Evolutionary conservation across 2,329 filamentous ascomycete genomes (phyloP).

Genomic region (Fusarium xylarioides): DNA sequence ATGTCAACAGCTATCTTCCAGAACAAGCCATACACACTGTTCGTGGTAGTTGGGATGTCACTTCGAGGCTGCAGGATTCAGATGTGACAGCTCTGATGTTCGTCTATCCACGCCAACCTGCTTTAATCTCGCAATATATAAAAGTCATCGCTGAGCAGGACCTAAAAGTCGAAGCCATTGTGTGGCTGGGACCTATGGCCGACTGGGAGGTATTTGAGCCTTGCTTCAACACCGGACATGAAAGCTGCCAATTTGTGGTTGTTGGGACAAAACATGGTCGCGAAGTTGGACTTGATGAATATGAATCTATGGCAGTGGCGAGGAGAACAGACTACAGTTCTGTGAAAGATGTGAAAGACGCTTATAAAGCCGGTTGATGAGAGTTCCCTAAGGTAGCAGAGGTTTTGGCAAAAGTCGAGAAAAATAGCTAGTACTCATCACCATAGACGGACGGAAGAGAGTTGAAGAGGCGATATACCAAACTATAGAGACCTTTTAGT

Average conservation of each 20-base stretch:
- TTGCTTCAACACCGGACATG: slow-evolving; percentile 22
- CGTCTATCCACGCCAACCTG: slow-evolving; percentile 47
- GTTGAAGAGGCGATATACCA: background rate
- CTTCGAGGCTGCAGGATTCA: slow-evolving; percentile 36
- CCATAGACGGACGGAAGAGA: background rate
- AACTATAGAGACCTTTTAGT: background rate
- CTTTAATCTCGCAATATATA: slow-evolving; percentile 42
- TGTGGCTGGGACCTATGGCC: slow-evolving; percentile 41
- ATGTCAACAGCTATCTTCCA: slow-evolving; percentile 42
- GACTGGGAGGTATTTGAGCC: slow-evolving; percentile 40
- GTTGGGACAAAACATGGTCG: slow-evolving; percentile 7
- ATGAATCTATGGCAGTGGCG: slow-evolving; percentile 36
- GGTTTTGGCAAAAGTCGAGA: background rate
- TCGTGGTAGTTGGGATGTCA: slow-evolving; percentile 45
- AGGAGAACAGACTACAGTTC: background rate
- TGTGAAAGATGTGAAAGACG: background rate
- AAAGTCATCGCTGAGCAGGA: slow-evolving; percentile 2
- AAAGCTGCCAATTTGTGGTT: slow-evolving; percentile 7
- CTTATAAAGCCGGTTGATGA: background rate
- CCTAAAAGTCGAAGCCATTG: slow-evolving; percentile 12
- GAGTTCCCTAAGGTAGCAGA: background rate
- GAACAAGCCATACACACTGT: slow-evolving; percentile 43
- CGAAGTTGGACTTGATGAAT: slow-evolving; percentile 33
- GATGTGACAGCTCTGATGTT: slow-evolving; percentile 43
- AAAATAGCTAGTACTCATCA: background rate